Percentiles rank a stretch among this genome's conserved stretches.
phyloP scores from a whole-genome alignment of 2,329 filamentous ascomycete genomes.

The Phoma herbarum region DNA sequence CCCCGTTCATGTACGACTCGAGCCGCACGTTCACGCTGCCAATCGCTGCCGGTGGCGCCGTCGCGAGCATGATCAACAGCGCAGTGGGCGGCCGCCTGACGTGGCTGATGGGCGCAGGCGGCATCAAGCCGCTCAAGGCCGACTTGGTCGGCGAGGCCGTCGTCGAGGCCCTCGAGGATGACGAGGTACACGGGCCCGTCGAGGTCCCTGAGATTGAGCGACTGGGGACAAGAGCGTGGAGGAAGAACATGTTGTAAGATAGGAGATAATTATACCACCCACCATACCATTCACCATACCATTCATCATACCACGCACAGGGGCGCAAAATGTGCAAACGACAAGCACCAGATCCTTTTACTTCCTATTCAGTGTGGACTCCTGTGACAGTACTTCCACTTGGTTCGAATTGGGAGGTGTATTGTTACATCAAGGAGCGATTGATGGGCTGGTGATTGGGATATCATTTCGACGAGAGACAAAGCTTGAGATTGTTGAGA shows the following conservation, averaged over 20 bases:
- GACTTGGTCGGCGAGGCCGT: conserved; percentile 89
- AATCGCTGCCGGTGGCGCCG: conserved; percentile 78
- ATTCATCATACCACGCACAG: no score
- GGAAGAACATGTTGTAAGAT: conserved; percentile 84
- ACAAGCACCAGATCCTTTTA: no score
- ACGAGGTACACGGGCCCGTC: conserved; percentile 75
- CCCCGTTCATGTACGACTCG: conserved; percentile 88
- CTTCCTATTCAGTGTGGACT: no score
- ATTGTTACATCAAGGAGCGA: neutral
- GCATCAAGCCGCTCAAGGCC: conserved; percentile 85
- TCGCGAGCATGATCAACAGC: conserved; percentile 79
- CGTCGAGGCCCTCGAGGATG: conserved; percentile 83
- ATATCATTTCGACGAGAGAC: no score
- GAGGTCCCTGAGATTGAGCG: conserved; percentile 83
- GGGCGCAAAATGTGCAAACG: no score
- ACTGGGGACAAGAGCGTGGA: conserved; percentile 83
- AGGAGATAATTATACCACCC: no score
- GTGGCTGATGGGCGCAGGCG: conserved; percentile 80
- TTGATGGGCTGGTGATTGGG: neutral
- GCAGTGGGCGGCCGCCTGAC: conserved; percentile 79
- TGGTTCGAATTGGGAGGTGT: no score
- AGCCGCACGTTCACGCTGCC: conserved; percentile 84
- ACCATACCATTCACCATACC: no score
- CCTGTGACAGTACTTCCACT: no score
- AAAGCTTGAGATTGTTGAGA: no score